These are phyloP conservation scores for Candida tibetensis DNA, from an alignment of 805 yeast genomes.

Conservation along the genomic window DNA sequence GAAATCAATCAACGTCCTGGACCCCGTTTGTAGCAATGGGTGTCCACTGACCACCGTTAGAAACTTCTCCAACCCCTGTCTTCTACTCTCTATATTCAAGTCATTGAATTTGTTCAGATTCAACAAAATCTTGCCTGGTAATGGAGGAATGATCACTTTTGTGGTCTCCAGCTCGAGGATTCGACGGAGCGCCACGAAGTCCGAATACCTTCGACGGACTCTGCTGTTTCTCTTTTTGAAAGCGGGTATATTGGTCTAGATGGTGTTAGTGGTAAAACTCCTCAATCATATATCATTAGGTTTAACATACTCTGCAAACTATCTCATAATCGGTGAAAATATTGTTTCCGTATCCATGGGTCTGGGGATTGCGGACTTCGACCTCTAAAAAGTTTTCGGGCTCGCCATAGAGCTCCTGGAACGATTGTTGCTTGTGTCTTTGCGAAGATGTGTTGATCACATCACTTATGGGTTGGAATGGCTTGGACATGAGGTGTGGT, in stretches of 20 bases:
- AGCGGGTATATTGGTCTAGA: constrained; percentile 79
- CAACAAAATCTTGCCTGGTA: constrained; percentile 83
- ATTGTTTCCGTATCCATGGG: constrained; percentile 62
- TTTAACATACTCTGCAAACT: constrained; percentile 54
- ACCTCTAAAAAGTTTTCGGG: constrained; percentile 94
- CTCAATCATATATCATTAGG: too few relatives aligned
- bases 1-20: constrained; percentile 73
- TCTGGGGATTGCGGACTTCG: constrained; percentile 73
- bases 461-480: constrained; percentile 45
- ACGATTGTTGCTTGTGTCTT: constrained; percentile 54
- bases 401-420: constrained; percentile 83
- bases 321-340: constrained; percentile 93
- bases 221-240: constrained; percentile 61
- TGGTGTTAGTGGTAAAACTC: too few relatives aligned
- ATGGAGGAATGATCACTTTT: constrained; percentile 76
- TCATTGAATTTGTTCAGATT: constrained; percentile 72
- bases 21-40: constrained; percentile 86
- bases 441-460: constrained; percentile 30
- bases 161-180: constrained; percentile 73
- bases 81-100: constrained; percentile 76
- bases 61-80: constrained; percentile 82
- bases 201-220: constrained; percentile 86
- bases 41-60: constrained; percentile 81
- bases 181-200: constrained; percentile 78
- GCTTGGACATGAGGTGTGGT: constrained; percentile 37